Evolutionary conservation across 805 yeast genomes (phyloP), one percentile per base, ranked within the genome.

Genomic region (Starmera dryadoides): DNA sequence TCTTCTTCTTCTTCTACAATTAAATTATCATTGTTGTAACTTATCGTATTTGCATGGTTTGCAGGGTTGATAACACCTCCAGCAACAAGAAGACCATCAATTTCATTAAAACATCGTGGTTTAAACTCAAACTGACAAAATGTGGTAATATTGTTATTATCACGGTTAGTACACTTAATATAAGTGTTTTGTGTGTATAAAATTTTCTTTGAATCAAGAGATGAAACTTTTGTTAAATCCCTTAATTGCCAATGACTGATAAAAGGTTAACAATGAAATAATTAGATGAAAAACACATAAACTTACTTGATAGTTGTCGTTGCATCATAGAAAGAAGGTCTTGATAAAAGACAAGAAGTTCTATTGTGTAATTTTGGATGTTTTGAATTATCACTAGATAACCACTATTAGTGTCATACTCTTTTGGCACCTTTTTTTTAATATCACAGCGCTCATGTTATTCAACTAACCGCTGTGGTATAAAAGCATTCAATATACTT

Each of bases 211-310:
- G 68, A 58, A 40, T 56, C 41, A 35, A 50, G 44, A 40, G 80
- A 56, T 15, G 68, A 62, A 14, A 73, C 71, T 46, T 78, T 74
- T 6, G 87, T 64, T 51, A 87, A 68, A 53, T 87, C 91, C 29
- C 94, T 68, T 25, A 87, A 66, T 58, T 86, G 96, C 95, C 95
- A 87, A 63, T 86, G 81, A 19, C 58, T 50, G n/a, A n/a, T n/a
- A n/a, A n/a, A n/a, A n/a, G n/a, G n/a, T n/a, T n/a, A n/a, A n/a
- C n/a, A n/a, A n/a, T n/a, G n/a, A n/a, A n/a, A n/a, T n/a, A n/a
- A n/a, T n/a, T n/a, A n/a, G n/a, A 9, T 9, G 28, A 25, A 9
- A 25, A 25, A 9, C 28, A 25, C 28, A 25, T 9, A 25, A 9
- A 12, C 28, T 25, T 25, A 25, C 28, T 12, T 25, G 9, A 25